phyloP scores from a whole-genome alignment of 352 stramenopile species.

The Phytophthora palmivora region DNA sequence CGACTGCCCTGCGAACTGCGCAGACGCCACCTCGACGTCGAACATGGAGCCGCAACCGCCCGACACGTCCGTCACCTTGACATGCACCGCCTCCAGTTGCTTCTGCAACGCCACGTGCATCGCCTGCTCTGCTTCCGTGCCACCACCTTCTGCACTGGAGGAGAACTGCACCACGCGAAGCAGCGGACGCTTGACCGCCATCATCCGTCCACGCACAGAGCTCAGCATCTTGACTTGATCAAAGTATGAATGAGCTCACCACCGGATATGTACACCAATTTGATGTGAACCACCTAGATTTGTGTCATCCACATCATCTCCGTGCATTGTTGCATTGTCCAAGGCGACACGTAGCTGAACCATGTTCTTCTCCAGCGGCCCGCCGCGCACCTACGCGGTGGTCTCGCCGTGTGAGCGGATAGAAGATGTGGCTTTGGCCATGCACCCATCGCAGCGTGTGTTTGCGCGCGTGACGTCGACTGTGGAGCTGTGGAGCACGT shows the following conservation, averaged over 20 bases:
- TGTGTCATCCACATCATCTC: no score
- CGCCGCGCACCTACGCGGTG: conserved; percentile 67
- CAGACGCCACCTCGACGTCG: conserved; percentile 85
- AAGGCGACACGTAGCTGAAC: conserved; percentile 19
- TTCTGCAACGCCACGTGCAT: conserved; percentile 72
- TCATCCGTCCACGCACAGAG: conserved; percentile 32
- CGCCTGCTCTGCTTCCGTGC: conserved; percentile 60
- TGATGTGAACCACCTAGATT: background rate
- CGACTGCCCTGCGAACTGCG: conserved; percentile 78
- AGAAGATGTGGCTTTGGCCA: conserved; percentile 54
- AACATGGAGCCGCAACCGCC: conserved; percentile 91
- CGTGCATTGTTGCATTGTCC: background rate
- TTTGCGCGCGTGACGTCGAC: conserved; percentile 60
- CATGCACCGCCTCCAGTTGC: conserved; percentile 74
- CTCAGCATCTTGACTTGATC: conserved; percentile 28
- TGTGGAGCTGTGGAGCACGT: conserved; percentile 62
- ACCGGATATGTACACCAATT: conserved; percentile 1
- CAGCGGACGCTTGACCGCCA: conserved; percentile 24
- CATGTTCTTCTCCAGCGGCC: conserved; percentile 82
- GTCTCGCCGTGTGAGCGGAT: no score
- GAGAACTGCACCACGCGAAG: conserved; percentile 17
- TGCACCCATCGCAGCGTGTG: conserved; percentile 59
- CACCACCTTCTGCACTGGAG: conserved; percentile 28
- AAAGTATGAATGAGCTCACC: conserved; percentile 8
- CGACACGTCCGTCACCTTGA: conserved; percentile 89